Conservation (phyloP, 345 rosid genomes). For the Brassica incana region DNA sequence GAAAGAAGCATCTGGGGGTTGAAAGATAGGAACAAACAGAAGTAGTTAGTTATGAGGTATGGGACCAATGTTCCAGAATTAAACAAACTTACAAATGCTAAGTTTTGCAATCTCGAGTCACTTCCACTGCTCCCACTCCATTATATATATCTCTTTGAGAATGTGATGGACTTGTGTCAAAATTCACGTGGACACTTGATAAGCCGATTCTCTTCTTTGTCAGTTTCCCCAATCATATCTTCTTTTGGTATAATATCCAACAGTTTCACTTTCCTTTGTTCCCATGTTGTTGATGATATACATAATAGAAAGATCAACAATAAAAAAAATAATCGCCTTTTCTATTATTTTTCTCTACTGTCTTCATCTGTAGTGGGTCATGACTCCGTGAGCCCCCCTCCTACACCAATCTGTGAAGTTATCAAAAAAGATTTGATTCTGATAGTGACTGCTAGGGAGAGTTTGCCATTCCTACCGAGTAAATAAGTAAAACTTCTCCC, state of each 20-base stretch:
- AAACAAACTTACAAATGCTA: conserved; percentile 42
- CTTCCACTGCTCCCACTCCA: conserved; percentile 32
- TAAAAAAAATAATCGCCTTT: not conserved
- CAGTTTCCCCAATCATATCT: conserved; percentile 26
- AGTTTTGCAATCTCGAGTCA: conserved; percentile 31
- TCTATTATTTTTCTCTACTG: not conserved
- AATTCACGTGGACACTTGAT: conserved; percentile 31
- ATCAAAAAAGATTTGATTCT: not conserved
- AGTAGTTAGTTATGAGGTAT: conserved; percentile 19
- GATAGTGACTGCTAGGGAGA: not conserved
- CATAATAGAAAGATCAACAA: too few species aligned
- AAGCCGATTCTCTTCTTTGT: conserved; percentile 8
- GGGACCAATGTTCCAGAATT: conserved; percentile 30
- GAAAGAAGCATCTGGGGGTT: conserved; percentile 23
- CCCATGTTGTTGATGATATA: not conserved
- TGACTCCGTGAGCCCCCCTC: not conserved
- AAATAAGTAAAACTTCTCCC: too few species aligned
- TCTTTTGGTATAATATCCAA: conserved; percentile 22
- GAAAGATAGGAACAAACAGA: conserved; percentile 36
- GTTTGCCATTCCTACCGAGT: too few species aligned
- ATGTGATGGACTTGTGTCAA: conserved; percentile 33
- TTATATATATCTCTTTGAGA: conserved; percentile 22
- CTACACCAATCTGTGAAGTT: not conserved
- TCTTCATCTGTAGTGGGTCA: not conserved
- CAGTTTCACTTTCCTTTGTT: conserved; percentile 17